These are phyloP conservation scores for Leucocoprinus sp. DNA, from an alignment of 768 basidiomycete genomes.

Conservation along the genomic window DNA sequence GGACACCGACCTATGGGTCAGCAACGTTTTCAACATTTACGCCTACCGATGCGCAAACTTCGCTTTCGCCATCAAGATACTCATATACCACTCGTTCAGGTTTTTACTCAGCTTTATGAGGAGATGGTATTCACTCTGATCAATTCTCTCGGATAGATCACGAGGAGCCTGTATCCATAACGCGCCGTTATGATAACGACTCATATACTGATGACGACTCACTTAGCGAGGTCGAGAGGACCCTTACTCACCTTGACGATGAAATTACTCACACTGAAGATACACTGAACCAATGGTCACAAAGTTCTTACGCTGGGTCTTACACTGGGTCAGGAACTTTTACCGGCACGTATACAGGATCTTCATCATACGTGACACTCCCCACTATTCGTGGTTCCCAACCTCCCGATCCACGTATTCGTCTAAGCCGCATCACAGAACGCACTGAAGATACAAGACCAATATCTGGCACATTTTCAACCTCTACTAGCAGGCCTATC, in stretches of 20 bases:
- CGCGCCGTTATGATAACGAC: slow-evolving; percentile 22
- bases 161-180: slow-evolving; percentile 15
- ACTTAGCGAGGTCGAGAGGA: slow-evolving; percentile 66
- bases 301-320: slow-evolving; percentile 29
- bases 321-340: slow-evolving; percentile 27
- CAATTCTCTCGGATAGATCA: not conserved
- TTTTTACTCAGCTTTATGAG: slow-evolving; percentile 22
- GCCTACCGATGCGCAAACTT: slow-evolving; percentile 36
- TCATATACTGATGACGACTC: slow-evolving; percentile 47
- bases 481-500: slow-evolving; percentile 24
- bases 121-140: slow-evolving; percentile 22
- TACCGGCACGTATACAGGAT: slow-evolving; percentile 35
- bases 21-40: slow-evolving; percentile 45
- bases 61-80: slow-evolving; percentile 52
- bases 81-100: slow-evolving; percentile 51
- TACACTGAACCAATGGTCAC: slow-evolving; percentile 56
- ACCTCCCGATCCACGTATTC: slow-evolving; percentile 31
- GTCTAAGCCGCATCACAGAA: slow-evolving; percentile 74
- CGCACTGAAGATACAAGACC: slow-evolving; percentile 70
- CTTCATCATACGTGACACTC: slow-evolving; percentile 37
- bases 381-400: slow-evolving; percentile 32
- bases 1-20: slow-evolving; percentile 59
- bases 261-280: slow-evolving; percentile 61
- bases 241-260: slow-evolving; percentile 58
- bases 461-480: slow-evolving; percentile 32